Evolutionary conservation across 73 alveolate genomes (phyloP), one percentile per base, ranked within the genome.

Genomic region (Paramecium primaurelia): DNA sequence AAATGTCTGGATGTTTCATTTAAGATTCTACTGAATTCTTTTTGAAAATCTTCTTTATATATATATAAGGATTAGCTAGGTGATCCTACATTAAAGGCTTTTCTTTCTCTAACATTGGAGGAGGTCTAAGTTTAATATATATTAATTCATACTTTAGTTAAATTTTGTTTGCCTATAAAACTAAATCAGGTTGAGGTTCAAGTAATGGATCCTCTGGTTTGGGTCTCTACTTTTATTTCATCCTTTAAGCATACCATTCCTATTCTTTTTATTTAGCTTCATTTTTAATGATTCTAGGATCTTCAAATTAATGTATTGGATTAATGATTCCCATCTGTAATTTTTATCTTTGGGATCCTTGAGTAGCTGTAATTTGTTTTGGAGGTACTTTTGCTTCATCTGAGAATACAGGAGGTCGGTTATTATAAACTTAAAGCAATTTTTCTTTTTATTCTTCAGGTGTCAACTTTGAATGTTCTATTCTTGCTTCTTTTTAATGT

Each of bases 221-320:
- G 2, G 58, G 36, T 38, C 68, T 36, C 47, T 36, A 7, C 9
- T 75, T 75, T 42, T 75, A 36, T 38, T 75, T 30, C 60, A 42
- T 38, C 26, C 88, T 75, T 10, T 30, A n/a, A 30, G 88, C 88
- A 75, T 75, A 75, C 88, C 88, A 75, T 75, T 75, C 88, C 58
- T 75, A 11, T 11, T 75, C 88, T 26, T 75, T 36, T 38, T 38
- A 34, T 75, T 75, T 75, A 0, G 36, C 47, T 37, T 75, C 58
- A 75, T 75, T 75, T 42, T 38, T 42, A 16, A 22, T 38, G 47
- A 75, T 75, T n/a, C 69, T 30, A 1, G 88, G 88, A 75, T 75
- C 88, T 14, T 75, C 88, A 18, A 75, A 75, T 75, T 75, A 25
- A 10, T 75, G 88, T 6, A 38, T 42, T 30, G 88, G 88, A 75